Base-by-base conservation (phyloP, 2,329 filamentous ascomycete species). In the Clarireedia homoeocarpa region DNA sequence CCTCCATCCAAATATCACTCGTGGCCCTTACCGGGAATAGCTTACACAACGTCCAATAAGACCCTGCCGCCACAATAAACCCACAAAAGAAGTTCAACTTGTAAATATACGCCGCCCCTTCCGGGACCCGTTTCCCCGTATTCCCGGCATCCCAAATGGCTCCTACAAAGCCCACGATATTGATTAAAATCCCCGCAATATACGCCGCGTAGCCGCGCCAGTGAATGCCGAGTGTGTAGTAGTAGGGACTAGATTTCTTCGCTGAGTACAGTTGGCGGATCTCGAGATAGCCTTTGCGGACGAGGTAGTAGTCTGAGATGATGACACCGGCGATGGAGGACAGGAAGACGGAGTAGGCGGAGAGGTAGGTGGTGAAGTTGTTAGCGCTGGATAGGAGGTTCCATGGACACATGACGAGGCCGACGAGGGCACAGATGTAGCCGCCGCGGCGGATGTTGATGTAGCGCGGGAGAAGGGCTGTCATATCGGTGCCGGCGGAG, bases 261-360 rank as follows among this genome's bases (percentile, higher is more conserved):
- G 81, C 86, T 51, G 86, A 85, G 75, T 95, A 96, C 0, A 96
- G 79, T 55, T 89, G 84, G 65, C 82, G 84, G 62, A 92, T 76
- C 62, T 91, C 82, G 2, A 94, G 76, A 69, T 91, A 95, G 5
- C 91, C 91, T 57, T 80, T 84, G 57, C 91, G 86, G 5, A 96
- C 88, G 55, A 87, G 60, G 71, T 95, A 96, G 75, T 96, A 96
- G 71, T 96, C 91, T 63, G 79, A 81, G 58, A 91, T 77, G 74
- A 96, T 94, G 61, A 95, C 89, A n/a, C 91, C 91, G 0, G 89
- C 91, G 60, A 96, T 95, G 45, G 88, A 90, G 58, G 88, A 91
- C n/a, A 96, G 79, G 73, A 96, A 96, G 56, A 96, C 90, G 3
- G 88, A 91, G 75, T 96, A 96, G 1, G 91, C 87, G 0, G 88